phyloP scores from a whole-genome alignment of 2,329 filamentous ascomycete species.

The Apiospora rasikravindrae region DNA sequence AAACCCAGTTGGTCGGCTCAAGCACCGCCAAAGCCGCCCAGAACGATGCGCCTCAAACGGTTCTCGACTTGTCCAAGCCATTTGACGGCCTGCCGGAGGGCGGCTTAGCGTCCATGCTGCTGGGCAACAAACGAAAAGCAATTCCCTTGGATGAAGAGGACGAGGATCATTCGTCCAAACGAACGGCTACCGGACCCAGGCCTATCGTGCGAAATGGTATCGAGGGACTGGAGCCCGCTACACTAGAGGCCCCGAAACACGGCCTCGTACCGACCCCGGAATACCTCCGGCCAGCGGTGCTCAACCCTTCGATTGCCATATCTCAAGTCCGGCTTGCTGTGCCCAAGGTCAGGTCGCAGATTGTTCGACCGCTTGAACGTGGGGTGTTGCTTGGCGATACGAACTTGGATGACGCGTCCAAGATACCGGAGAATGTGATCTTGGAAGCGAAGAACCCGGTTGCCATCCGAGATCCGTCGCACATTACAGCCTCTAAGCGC shows the following conservation, averaged over 20 bases:
- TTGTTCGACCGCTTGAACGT: conserved; percentile 79
- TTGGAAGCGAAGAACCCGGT: conserved; percentile 88
- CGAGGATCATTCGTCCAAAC: conserved; percentile 56
- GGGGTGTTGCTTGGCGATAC: conserved; percentile 60
- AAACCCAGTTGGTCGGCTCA: conserved; percentile 84
- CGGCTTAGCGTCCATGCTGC: conserved; percentile 80
- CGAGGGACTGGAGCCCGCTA: conserved; percentile 79
- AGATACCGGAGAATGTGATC: conserved; percentile 72
- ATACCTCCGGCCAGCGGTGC: conserved; percentile 84
- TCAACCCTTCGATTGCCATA: conserved; percentile 80
- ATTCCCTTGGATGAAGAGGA: conserved; percentile 79
- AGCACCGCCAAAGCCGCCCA: conserved; percentile 66
- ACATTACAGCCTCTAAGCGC: conserved; percentile 80
- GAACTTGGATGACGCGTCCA: conserved; percentile 64
- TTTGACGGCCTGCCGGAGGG: conserved; percentile 92
- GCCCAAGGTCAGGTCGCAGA: conserved; percentile 82
- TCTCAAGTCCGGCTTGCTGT: conserved; percentile 87
- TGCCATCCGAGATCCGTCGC: conserved; percentile 79
- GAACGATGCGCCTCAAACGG: conserved; percentile 77
- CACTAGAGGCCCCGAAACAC: conserved; percentile 62
- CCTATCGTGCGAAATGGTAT: conserved; percentile 77
- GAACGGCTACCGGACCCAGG: conserved; percentile 69
- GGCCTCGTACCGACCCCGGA: conserved; percentile 76
- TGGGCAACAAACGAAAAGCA: conserved; percentile 92
- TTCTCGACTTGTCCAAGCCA: conserved; percentile 89